Conservation (phyloP, 2,329 filamentous ascomycete species). For the Rasamsonia emersonii region DNA sequence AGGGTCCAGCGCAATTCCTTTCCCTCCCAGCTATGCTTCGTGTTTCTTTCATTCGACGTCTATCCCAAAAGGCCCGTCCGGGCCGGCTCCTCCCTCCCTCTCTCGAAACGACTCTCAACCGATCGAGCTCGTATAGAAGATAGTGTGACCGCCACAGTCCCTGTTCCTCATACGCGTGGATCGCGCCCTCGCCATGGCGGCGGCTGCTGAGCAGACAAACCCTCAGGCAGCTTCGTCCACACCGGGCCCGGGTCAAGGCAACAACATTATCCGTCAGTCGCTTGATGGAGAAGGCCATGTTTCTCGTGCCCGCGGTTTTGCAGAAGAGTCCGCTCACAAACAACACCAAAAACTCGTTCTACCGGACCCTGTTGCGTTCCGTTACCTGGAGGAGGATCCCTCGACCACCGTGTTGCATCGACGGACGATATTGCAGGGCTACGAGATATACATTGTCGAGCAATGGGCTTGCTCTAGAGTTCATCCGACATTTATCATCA, state of each 20-base stretch:
- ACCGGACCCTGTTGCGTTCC: conserved; percentile 57
- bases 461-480: conserved; percentile 93
- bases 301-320: conserved; percentile 11
- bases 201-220: conserved; percentile 14
- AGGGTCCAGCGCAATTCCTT: too few species aligned
- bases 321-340: conserved; percentile 15
- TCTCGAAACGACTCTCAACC: too few species aligned
- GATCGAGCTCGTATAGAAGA: too few species aligned
- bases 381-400: conserved; percentile 77
- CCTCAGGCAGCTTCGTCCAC: conserved; percentile 15
- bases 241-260: conserved; percentile 18
- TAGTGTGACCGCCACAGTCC: not conserved
- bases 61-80: too few species aligned
- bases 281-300: conserved; percentile 14
- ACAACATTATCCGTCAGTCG: conserved; percentile 13
- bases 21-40: too few species aligned
- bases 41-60: too few species aligned
- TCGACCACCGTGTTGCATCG: conserved; percentile 67
- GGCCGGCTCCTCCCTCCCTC: too few species aligned
- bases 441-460: conserved; percentile 89
- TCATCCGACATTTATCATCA: conserved; percentile 84
- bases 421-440: conserved; percentile 62
- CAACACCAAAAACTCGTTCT: conserved; percentile 53
- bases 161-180: conserved; percentile 5
- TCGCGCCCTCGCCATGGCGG: conserved; percentile 11